A percentile compares a stretch with the other conserved stretches of the same genome.
phyloP scores from a whole-genome alignment of 257 asterid species.

The Fraxinus anomala region DNA sequence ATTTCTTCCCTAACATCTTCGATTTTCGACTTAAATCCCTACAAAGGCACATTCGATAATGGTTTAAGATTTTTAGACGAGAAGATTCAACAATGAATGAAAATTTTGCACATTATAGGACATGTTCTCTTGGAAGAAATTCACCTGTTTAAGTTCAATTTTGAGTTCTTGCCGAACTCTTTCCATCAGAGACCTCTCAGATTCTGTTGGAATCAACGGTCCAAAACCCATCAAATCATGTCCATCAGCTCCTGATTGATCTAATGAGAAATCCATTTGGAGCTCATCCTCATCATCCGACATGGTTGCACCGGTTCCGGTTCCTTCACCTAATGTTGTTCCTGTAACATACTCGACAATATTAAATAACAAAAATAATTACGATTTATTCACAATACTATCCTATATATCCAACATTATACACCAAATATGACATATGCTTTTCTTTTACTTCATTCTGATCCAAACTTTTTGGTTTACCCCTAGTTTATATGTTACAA shows the following conservation, averaged over 20 bases:
- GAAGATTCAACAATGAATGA: not conserved
- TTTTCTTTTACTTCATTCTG: too few relatives aligned
- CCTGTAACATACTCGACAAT: constrained; percentile 37
- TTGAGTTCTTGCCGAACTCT: constrained; percentile 94
- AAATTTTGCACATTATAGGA: not conserved
- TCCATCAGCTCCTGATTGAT: constrained; percentile 66
- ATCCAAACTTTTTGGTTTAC: too few relatives aligned
- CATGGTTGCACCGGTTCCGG: constrained; percentile 87
- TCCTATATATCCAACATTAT: too few relatives aligned
- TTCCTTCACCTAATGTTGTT: constrained; percentile 75
- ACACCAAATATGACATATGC: too few relatives aligned
- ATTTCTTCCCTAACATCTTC: constrained; percentile 98
- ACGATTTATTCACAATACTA: too few relatives aligned
- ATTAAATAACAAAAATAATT: too few relatives aligned
- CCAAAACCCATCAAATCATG: constrained; percentile 91
- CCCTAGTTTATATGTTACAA: too few relatives aligned
- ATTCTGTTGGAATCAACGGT: constrained; percentile 91
- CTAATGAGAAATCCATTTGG: constrained; percentile 74
- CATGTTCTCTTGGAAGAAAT: not conserved
- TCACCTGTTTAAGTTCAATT: constrained; percentile 90
- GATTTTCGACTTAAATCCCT: constrained; percentile 94
- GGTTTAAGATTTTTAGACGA: not conserved
- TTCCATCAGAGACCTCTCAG: constrained; percentile 93
- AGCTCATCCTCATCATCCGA: constrained; percentile 90
- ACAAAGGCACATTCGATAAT: constrained; percentile 15